Evolutionary conservation across 2,329 filamentous ascomycete species (phyloP).

Genomic region (Epichloe gansuensis): DNA sequence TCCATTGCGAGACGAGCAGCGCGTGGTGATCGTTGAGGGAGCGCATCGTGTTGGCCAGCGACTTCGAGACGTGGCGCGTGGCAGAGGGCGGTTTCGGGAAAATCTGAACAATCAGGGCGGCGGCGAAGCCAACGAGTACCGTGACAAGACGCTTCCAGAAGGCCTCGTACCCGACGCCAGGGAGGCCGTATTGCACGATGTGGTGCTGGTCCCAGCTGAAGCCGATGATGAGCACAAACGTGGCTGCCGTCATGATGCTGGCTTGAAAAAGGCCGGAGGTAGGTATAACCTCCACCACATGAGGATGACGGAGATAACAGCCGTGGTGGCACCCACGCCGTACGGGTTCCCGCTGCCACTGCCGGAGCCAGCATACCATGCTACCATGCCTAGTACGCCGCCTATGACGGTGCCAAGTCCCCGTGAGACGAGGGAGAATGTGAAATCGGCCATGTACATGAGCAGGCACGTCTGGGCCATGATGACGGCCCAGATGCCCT

Average conservation of each 20-base stretch:
- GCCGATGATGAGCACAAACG: conserved; percentile 30
- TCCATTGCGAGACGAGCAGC: conserved; percentile 33
- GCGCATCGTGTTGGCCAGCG: conserved; percentile 30
- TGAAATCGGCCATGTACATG: conserved; percentile 39
- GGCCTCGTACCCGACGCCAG: conserved; percentile 32
- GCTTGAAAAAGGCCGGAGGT: conserved; percentile 17
- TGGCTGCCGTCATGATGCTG: conserved; percentile 22
- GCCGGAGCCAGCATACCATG: conserved; percentile 41
- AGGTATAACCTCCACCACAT: conserved; percentile 25
- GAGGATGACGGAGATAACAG: conserved; percentile 22
- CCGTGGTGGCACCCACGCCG: conserved; percentile 34
- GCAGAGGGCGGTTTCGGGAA: conserved; percentile 35
- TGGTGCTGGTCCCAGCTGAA: conserved; percentile 35
- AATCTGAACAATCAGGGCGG: conserved; percentile 31
- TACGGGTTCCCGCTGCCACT: conserved; percentile 35
- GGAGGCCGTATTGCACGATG: conserved; percentile 30
- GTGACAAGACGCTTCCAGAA: conserved; percentile 35
- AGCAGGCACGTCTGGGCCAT: conserved; percentile 37
- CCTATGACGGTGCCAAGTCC: conserved; percentile 32
- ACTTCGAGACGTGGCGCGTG: conserved; percentile 30
- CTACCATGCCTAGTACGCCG: conserved; percentile 32
- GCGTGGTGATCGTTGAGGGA: conserved; percentile 37
- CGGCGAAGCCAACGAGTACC: conserved; percentile 32
- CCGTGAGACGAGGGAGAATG: conserved; percentile 30
- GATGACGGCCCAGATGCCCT: conserved; percentile 39